Conservation (phyloP, 805 yeast species). For the Starmera dryadoides region DNA sequence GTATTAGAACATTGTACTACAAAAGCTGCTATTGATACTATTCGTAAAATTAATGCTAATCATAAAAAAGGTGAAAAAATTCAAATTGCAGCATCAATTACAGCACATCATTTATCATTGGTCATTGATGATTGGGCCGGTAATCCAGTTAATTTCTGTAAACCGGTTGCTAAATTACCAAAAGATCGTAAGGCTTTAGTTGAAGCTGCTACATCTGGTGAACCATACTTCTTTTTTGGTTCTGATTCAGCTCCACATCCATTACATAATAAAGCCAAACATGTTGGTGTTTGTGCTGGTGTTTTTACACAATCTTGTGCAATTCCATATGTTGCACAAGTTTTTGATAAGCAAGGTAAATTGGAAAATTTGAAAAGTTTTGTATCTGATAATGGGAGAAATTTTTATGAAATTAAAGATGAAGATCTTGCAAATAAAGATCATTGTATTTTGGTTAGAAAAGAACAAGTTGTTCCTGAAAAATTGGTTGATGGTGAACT, state of each 20-base stretch:
- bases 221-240: conserved; percentile 91
- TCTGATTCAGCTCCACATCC: conserved; percentile 99
- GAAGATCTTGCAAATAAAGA: conserved; percentile 37
- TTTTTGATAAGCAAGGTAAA: conserved; percentile 61
- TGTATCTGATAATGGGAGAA: conserved; percentile 66
- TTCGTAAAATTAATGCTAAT: conserved; percentile 52
- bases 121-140: conserved; percentile 97
- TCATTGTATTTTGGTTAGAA: conserved; percentile 48
- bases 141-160: conserved; percentile 89
- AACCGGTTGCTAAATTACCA: conserved; percentile 95
- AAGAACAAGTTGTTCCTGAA: conserved; percentile 53
- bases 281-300: conserved; percentile 93
- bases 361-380: conserved; percentile 65
- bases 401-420: conserved; percentile 56
- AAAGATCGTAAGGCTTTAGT: conserved; percentile 74
- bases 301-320: conserved; percentile 87
- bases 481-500: conserved; percentile 36
- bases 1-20: conserved; percentile 95
- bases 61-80: conserved; percentile 30
- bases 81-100: conserved; percentile 83
- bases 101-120: conserved; percentile 88
- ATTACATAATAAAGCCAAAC: conserved; percentile 64
- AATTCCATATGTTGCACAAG: conserved; percentile 77
- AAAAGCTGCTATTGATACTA: conserved; percentile 74
- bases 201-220: conserved; percentile 85